phyloP scores from a whole-genome alignment of 1,284 basidiomycete genomes.

The Microbotryomycetes sp. region DNA sequence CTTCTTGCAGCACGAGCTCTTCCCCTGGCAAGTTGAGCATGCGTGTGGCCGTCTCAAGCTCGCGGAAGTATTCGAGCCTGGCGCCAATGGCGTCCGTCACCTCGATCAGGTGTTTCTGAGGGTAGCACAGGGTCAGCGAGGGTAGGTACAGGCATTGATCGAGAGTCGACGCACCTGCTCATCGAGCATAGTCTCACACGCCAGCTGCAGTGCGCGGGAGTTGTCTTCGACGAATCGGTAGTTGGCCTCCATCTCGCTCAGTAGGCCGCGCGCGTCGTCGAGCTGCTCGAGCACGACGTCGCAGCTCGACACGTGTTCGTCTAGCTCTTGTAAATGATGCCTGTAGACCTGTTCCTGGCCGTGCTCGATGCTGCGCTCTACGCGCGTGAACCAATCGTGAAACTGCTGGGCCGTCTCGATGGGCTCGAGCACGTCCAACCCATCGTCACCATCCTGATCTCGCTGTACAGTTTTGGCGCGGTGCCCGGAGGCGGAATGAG shows the following conservation, averaged over 20 bases:
- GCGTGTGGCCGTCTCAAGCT: constrained; percentile 77
- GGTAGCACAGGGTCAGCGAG: background rate
- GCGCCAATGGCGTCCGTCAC: constrained; percentile 68
- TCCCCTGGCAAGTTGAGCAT: constrained; percentile 89
- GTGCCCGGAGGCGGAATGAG: constrained; percentile 36
- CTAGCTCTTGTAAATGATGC: constrained; percentile 65
- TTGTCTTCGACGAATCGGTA: constrained; percentile 81
- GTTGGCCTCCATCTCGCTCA: constrained; percentile 70
- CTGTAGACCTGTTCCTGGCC: constrained; percentile 85
- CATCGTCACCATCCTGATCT: constrained; percentile 45
- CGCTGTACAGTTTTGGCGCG: constrained; percentile 27
- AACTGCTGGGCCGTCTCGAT: constrained; percentile 85
- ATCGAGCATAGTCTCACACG: constrained; percentile 77
- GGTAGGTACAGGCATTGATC: background rate
- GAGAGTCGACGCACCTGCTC: constrained; percentile 60
- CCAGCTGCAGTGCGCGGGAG: constrained; percentile 74
- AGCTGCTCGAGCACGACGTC: constrained; percentile 61
- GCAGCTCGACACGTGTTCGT: constrained; percentile 65
- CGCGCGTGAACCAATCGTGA: constrained; percentile 78
- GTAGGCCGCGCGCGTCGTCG: constrained; percentile 60
- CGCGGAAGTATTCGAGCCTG: constrained; percentile 80
- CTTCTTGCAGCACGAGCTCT: constrained; percentile 73
- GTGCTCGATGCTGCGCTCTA: constrained; percentile 78
- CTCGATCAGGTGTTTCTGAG: constrained; percentile 63
- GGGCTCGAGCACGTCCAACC: constrained; percentile 59